Percentiles rank a stretch among this genome's conserved stretches.
phyloP scores from a whole-genome alignment of 2,329 filamentous ascomycete species.

The Alternaria consortialis region DNA sequence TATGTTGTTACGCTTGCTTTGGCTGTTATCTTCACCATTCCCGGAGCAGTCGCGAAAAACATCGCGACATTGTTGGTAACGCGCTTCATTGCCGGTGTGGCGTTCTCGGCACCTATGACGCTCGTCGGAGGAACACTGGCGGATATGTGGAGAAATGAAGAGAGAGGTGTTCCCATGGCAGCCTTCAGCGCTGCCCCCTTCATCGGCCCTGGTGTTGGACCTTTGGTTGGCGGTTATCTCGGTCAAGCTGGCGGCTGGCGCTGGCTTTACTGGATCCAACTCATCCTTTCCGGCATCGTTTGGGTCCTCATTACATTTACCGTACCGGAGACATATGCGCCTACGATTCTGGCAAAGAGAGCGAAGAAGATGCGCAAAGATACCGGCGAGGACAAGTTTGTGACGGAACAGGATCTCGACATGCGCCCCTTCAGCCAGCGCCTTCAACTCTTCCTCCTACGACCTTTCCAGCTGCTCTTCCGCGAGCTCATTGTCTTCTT shows the following conservation, averaged over 20 bases:
- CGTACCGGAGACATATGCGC: constrained; percentile 89
- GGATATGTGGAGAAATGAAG: constrained; percentile 85
- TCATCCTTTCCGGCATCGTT: constrained; percentile 75
- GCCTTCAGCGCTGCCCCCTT: constrained; percentile 86
- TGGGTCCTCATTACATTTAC: constrained; percentile 85
- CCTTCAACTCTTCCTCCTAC: constrained; percentile 76
- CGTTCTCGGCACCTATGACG: constrained; percentile 87
- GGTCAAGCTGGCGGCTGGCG: constrained; percentile 76
- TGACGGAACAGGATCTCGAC: constrained; percentile 84
- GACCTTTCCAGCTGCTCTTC: constrained; percentile 87
- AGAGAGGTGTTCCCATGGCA: constrained; percentile 86
- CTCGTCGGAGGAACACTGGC: constrained; percentile 83
- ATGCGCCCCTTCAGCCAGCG: constrained; percentile 72
- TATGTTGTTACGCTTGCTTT: constrained; percentile 74
- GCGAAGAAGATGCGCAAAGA: constrained; percentile 76
- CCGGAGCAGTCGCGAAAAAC: constrained; percentile 79
- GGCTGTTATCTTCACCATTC: constrained; percentile 81
- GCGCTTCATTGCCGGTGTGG: constrained; percentile 80
- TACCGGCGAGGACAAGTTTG: constrained; percentile 72
- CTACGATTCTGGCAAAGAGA: constrained; percentile 74
- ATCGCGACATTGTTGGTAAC: constrained; percentile 79
- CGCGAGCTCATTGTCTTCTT: constrained; percentile 85
- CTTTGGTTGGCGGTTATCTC: constrained; percentile 75
- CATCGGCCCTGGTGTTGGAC: constrained; percentile 74
- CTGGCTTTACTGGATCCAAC: constrained; percentile 87